Percentiles rank a stretch among this genome's conserved stretches.
These are phyloP conservation scores for Ceratocystiopsis sp. DNA, from an alignment of 2,329 filamentous ascomycete species.

Conservation along the genomic window DNA sequence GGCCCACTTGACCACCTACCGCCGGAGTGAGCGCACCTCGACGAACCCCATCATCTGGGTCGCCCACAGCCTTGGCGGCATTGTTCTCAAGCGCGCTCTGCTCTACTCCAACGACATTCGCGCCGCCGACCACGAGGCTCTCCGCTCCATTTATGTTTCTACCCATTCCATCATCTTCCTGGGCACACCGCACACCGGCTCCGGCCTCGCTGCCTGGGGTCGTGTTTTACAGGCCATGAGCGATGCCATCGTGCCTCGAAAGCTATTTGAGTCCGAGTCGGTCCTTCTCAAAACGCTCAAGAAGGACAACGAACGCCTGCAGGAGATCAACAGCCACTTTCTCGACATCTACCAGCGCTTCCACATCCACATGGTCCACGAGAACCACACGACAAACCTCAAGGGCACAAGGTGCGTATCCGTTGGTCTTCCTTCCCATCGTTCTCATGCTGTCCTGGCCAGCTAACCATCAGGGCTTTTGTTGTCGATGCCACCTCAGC, in stretches of 20 bases:
- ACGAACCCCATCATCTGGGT: slow-evolving; percentile 59
- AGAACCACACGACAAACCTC: slow-evolving; percentile 54
- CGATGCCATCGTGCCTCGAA: slow-evolving; percentile 44
- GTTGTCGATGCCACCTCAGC: slow-evolving; percentile 57
- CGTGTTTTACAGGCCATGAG: slow-evolving; percentile 51
- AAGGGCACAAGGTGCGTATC: slow-evolving; percentile 36
- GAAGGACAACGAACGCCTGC: slow-evolving; percentile 54
- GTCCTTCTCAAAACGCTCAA: slow-evolving; percentile 55
- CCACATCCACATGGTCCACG: slow-evolving; percentile 60
- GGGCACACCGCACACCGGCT: slow-evolving; percentile 58
- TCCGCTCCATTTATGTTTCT: slow-evolving; percentile 53
- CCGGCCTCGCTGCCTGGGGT: slow-evolving; percentile 52
- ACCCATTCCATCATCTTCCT: slow-evolving; percentile 64
- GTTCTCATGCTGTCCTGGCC: no score
- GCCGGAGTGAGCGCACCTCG: slow-evolving; percentile 37
- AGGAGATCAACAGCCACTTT: slow-evolving; percentile 59
- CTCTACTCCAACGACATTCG: slow-evolving; percentile 48
- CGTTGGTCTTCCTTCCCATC: neutral
- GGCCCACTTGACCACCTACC: slow-evolving; percentile 42
- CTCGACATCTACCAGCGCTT: slow-evolving; percentile 54
- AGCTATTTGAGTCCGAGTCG: slow-evolving; percentile 48
- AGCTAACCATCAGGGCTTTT: slow-evolving; percentile 23
- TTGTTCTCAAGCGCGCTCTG: slow-evolving; percentile 53
- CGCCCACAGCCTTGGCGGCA: slow-evolving; percentile 56
- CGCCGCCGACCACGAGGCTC: slow-evolving; percentile 41